phyloP scores from a whole-genome alignment of 2,329 filamentous ascomycete genomes.

The Epicoccum sorghinum region DNA sequence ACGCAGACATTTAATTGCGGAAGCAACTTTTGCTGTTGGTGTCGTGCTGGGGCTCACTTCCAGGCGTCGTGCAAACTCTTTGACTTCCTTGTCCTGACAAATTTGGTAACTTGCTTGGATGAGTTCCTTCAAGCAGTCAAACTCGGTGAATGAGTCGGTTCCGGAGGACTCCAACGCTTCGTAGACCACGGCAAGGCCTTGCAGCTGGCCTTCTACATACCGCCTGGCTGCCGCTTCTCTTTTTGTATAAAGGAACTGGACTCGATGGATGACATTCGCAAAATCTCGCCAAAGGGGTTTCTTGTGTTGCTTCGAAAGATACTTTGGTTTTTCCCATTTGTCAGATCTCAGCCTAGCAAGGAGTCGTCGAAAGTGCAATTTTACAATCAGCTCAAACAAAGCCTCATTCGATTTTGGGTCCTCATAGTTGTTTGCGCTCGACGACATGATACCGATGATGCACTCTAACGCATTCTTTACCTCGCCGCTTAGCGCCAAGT shows the following conservation, averaged over 20 bases:
- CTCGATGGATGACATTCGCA: slow-evolving; percentile 3
- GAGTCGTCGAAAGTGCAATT: slow-evolving; percentile 9
- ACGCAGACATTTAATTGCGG: slow-evolving; percentile 14
- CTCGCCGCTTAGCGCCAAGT: not conserved
- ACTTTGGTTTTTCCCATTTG: slow-evolving; percentile 16
- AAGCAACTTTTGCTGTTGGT: slow-evolving; percentile 13
- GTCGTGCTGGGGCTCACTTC: slow-evolving; percentile 2
- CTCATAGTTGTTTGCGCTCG: not conserved
- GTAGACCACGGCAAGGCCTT: not conserved
- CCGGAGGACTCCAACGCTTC: slow-evolving; percentile 5
- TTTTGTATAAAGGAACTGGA: slow-evolving; percentile 11
- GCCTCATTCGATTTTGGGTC: not conserved
- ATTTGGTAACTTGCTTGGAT: slow-evolving; percentile 6
- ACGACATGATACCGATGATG: not conserved
- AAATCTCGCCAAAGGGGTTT: slow-evolving; percentile 14
- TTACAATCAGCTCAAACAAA: slow-evolving; percentile 2
- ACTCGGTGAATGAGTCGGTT: not conserved
- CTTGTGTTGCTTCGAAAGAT: slow-evolving; percentile 11
- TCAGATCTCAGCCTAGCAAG: slow-evolving; percentile 9
- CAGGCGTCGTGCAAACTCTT: slow-evolving; percentile 7
- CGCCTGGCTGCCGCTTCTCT: slow-evolving; percentile 1
- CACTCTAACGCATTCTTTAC: slow-evolving; percentile 3
- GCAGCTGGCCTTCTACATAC: not conserved
- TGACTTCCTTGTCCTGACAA: slow-evolving; percentile 1
- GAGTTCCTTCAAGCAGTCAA: not conserved